Evolutionary conservation across 2,329 filamentous ascomycete genomes (phyloP).

Genomic region (Colletotrichum magnum): DNA sequence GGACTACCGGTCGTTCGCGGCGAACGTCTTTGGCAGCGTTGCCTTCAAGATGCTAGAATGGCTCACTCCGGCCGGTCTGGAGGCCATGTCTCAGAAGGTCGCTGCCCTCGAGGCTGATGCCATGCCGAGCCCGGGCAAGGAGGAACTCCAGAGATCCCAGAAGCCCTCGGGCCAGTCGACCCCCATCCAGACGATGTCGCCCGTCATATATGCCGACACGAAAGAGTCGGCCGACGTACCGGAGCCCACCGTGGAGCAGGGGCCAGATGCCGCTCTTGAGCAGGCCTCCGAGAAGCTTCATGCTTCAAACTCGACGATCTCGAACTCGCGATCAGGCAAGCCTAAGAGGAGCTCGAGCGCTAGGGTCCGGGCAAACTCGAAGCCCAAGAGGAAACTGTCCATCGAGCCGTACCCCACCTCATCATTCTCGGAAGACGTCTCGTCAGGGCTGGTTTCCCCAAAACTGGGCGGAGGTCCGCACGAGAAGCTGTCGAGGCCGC

Average conservation of each 20-base stretch:
- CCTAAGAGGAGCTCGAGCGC: conserved; percentile 44
- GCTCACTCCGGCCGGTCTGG: conserved; percentile 73
- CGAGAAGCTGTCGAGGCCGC: conserved; percentile 53
- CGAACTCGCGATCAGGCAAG: conserved; percentile 22
- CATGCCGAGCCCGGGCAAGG: conserved; percentile 26
- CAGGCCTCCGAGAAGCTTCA: conserved; percentile 35
- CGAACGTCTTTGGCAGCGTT: conserved; percentile 75
- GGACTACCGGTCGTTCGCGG: conserved; percentile 73
- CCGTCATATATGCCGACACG: conserved; percentile 31
- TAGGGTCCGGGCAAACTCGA: conserved; percentile 46
- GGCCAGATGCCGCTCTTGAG: conserved; percentile 9
- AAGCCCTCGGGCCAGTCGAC: conserved; percentile 35
- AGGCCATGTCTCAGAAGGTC: conserved; percentile 61
- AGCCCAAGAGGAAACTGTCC: conserved; percentile 47
- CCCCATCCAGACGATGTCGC: conserved; percentile 25
- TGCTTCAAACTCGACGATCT: conserved; percentile 17
- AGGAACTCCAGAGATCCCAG: conserved; percentile 23
- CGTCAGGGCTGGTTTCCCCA: conserved; percentile 48
- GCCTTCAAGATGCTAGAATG: conserved; percentile 80
- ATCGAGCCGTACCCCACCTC: conserved; percentile 49
- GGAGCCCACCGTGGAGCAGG: conserved; percentile 22
- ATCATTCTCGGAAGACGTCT: conserved; percentile 47
- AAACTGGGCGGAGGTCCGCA: conserved; percentile 48
- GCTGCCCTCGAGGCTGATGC: conserved; percentile 48
- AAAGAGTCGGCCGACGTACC: conserved; percentile 43